Percentiles rank a stretch among this genome's conserved stretches.
These are phyloP conservation scores for Saturnispora besseyi DNA, from an alignment of 805 yeast genomes.

Conservation along the genomic window DNA sequence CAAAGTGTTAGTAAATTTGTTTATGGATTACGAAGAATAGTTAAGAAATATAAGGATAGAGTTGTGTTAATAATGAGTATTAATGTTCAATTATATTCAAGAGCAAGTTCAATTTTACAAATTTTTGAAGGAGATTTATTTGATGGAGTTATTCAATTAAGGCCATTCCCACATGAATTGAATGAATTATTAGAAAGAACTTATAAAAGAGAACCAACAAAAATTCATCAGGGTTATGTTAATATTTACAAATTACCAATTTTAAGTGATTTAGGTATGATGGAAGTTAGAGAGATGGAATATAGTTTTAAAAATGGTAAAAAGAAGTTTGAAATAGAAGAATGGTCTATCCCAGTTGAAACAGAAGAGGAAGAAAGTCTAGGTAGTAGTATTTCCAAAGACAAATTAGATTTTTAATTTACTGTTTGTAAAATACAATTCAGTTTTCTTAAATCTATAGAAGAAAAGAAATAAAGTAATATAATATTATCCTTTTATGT, in stretches of 20 bases:
- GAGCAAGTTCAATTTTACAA: slow-evolving; percentile 37
- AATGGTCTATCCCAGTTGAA: slow-evolving; percentile 97
- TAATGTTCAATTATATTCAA: slow-evolving; percentile 58
- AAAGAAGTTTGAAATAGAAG: slow-evolving; percentile 75
- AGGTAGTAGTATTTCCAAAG: neutral
- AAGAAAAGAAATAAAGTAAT: neutral
- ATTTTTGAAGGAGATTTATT: slow-evolving; percentile 44
- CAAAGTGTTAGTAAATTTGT: slow-evolving; percentile 50
- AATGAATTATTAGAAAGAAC: slow-evolving; percentile 56
- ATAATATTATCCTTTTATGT: too few species aligned
- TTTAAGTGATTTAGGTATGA: slow-evolving; percentile 66
- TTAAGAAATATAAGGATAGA: slow-evolving; percentile 34
- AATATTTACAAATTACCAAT: slow-evolving; percentile 67
- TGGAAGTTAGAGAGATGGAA: slow-evolving; percentile 68
- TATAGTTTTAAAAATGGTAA: slow-evolving; percentile 81
- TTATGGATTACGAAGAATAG: slow-evolving; percentile 46
- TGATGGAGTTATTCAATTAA: slow-evolving; percentile 65
- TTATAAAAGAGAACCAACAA: slow-evolving; percentile 62
- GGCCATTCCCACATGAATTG: slow-evolving; percentile 75
- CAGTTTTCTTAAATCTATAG: too few species aligned
- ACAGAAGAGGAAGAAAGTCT: slow-evolving; percentile 32
- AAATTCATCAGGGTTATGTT: slow-evolving; percentile 78
- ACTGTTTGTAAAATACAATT: too few species aligned
- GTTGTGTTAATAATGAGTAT: slow-evolving; percentile 46
- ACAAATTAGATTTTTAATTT: slow-evolving; percentile 1